Percentiles rank a stretch among this genome's conserved stretches.
These are phyloP conservation scores for Cydonia oblonga DNA, from an alignment of 331 rosid species.

Conservation along the genomic window DNA sequence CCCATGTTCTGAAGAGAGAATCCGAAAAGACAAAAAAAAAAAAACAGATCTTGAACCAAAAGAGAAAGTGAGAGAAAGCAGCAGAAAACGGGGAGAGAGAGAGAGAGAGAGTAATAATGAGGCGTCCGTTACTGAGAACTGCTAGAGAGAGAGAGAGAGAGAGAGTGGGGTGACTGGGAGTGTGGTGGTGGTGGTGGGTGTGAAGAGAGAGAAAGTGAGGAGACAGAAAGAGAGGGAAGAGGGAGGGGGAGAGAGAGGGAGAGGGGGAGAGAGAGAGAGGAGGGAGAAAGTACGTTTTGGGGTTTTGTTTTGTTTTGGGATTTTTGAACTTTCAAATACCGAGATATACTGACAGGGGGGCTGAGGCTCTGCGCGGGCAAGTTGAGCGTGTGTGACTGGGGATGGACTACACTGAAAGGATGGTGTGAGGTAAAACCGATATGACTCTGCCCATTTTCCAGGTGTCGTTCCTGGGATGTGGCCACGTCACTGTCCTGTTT, in stretches of 20 bases:
- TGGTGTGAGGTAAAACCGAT: background rate
- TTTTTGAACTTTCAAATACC: conserved; percentile 67
- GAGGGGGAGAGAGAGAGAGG: too few species aligned
- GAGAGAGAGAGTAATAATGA: conserved; percentile 3
- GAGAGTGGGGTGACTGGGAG: background rate
- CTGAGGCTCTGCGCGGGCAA: conserved; percentile 37
- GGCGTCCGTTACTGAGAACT: background rate
- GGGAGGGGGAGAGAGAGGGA: too few species aligned
- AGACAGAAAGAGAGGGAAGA: background rate
- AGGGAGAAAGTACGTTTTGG: background rate
- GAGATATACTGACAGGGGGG: conserved; percentile 9
- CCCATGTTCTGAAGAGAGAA: background rate
- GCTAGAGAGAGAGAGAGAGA: background rate
- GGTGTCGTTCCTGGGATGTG: background rate
- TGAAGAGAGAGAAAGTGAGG: conserved; percentile 7
- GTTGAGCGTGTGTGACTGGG: background rate
- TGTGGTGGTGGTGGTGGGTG: background rate
- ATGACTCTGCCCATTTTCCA: background rate
- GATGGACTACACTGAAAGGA: background rate
- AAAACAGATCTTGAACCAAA: conserved; percentile 4
- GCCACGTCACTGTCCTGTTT: background rate
- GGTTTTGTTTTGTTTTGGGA: conserved; percentile 1
- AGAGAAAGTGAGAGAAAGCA: conserved; percentile 4
- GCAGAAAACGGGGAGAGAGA: background rate
- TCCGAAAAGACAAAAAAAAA: too few species aligned